These are phyloP conservation scores for Ceratocystis colombiana DNA, from an alignment of 2,329 filamentous ascomycete genomes.

Conservation along the genomic window DNA sequence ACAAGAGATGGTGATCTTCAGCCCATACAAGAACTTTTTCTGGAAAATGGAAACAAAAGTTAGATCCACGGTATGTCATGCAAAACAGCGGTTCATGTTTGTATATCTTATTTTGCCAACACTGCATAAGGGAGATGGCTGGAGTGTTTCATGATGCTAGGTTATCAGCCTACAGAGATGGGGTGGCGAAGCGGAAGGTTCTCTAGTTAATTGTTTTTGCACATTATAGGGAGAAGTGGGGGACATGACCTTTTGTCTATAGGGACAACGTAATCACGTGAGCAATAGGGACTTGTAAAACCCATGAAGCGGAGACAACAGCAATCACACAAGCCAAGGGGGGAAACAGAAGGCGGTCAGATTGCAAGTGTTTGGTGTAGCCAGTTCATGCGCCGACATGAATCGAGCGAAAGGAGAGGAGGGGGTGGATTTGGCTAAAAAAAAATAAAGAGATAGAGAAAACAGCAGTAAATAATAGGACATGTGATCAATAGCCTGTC, in stretches of 20 bases:
- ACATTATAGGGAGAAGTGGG: no score
- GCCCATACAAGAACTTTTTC: not conserved
- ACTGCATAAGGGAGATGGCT: constrained; percentile 13
- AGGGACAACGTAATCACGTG: no score
- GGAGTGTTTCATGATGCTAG: constrained; percentile 8
- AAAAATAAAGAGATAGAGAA: not conserved
- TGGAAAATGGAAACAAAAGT: not conserved
- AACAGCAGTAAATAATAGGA: not conserved
- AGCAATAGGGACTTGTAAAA: no score
- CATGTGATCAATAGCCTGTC: not conserved
- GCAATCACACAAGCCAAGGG: no score
- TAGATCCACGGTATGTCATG: not conserved
- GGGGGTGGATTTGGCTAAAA: not conserved
- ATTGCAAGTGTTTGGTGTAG: no score
- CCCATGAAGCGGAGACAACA: no score
- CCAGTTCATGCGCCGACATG: no score
- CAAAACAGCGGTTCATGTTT: not conserved
- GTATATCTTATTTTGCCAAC: not conserved
- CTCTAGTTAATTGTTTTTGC: no score
- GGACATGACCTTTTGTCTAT: no score
- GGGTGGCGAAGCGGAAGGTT: not conserved
- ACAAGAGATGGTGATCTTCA: not conserved
- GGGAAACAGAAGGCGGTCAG: no score
- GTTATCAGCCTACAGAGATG: not conserved
- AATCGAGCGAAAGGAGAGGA: no score